Base-by-base conservation (phyloP, 1,284 basidiomycete genomes). In the Boletus semigastroideus region DNA sequence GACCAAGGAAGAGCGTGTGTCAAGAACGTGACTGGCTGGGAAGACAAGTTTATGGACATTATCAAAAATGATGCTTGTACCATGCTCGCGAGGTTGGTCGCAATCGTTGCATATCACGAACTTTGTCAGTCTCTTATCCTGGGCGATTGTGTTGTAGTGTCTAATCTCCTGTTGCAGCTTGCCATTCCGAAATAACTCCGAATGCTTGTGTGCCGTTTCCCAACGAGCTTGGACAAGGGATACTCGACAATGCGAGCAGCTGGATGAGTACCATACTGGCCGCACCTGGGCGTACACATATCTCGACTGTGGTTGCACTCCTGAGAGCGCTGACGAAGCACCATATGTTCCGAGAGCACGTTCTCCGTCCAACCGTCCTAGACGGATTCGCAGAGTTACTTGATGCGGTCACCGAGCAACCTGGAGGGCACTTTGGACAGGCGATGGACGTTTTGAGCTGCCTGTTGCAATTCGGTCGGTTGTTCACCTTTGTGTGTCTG, bases 391-490 rank as follows among this genome's bases (percentile, higher is more conserved):
- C 56, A 9, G 6, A 13, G 0, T 39, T 56, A 8, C 17, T 67
- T 1, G 63, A 69, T 37, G 14, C 0, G 1, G 53, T 55, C 3
- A 2, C 66, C 19, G 5, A 0, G 1, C 16, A 43, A 14, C 46
- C 36, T 1, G 31, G 5, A 25, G 38, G 14, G 5, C 51, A 48
- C 42, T 66, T 66, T 37, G 55, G 42, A 17, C 53, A 54, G 10
- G 61, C 48, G 4, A 65, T 66, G 62, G 52, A 63, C 1, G 55
- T 54, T 3, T 14, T 65, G 38, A 44, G 14, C 2, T 57, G 48
- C 41, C 13, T 69, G 11, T 33, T 65, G 46, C 49, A 58, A 10
- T 65, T 48, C 13, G 49, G 64, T 69, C 12, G 31, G 58, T 53
- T 13, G 14, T 0, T 20, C 30, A 4, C 22, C 8, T 10, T 41